phyloP scores from a whole-genome alignment of 1,284 basidiomycete species.

The Marasmius oreades region DNA sequence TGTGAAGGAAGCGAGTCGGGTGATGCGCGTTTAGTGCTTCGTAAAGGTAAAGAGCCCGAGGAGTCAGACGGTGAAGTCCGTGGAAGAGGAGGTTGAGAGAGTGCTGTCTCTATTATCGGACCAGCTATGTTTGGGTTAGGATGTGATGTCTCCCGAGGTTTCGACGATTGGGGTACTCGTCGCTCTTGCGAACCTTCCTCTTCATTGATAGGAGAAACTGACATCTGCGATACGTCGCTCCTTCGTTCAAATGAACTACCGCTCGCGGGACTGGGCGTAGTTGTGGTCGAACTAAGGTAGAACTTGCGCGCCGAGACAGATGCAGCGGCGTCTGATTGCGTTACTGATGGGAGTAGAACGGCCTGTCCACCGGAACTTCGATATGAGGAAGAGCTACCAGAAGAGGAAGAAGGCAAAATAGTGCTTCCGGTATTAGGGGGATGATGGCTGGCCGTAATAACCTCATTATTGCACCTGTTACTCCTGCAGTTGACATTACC shows the following conservation, averaged over 20 bases:
- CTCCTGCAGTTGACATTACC: neutral
- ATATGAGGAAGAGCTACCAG: neutral
- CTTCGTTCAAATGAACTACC: conserved; percentile 1
- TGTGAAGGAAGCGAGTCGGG: too few relatives aligned
- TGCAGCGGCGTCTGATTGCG: neutral
- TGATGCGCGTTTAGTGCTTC: too few relatives aligned
- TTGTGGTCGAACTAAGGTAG: conserved; percentile 1
- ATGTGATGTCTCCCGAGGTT: neutral
- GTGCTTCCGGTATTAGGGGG: neutral
- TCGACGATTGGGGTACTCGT: neutral
- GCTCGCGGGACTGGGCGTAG: neutral
- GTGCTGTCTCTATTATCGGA: neutral
- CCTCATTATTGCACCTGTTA: neutral
- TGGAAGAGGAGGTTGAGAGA: neutral
- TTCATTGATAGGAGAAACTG: neutral
- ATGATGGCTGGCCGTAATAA: neutral
- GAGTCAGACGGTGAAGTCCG: neutral
- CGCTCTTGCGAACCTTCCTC: neutral
- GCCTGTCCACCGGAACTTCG: neutral
- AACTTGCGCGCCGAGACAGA: neutral
- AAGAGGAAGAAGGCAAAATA: neutral
- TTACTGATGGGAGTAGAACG: neutral
- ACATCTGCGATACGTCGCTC: conserved; percentile 2
- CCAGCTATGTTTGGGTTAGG: neutral
- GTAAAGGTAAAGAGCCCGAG: too few relatives aligned